Conservation (phyloP, 1,284 basidiomycete genomes). For the Melampsora abietis-canadensis region DNA sequence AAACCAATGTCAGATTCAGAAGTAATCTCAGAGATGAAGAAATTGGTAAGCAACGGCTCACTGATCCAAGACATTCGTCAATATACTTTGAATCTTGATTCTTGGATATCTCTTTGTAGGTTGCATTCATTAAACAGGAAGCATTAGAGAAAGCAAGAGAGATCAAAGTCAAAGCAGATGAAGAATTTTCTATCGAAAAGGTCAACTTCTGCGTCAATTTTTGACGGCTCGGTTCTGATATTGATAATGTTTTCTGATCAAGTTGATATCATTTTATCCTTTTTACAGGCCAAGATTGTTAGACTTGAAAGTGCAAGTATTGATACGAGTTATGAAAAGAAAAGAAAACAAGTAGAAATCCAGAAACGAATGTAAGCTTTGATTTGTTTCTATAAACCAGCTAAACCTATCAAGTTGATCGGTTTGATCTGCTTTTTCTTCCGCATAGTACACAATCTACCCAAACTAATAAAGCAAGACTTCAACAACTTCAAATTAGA, state of each 20-base stretch:
- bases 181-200: slow-evolving; percentile 97
- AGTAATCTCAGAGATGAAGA: slow-evolving; percentile 43
- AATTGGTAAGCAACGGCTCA: slow-evolving; percentile 10
- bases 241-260: neutral
- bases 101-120: slow-evolving; percentile 58
- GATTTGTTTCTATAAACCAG: neutral
- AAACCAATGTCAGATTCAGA: slow-evolving; percentile 44
- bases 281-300: slow-evolving; percentile 79
- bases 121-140: slow-evolving; percentile 94
- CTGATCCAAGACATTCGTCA: neutral
- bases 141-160: slow-evolving; percentile 94
- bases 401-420: too few species aligned
- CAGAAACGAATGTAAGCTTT: slow-evolving; percentile 83
- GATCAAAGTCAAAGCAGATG: slow-evolving; percentile 91
- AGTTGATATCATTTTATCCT: neutral
- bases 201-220: slow-evolving; percentile 55
- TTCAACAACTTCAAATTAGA: slow-evolving; percentile 82
- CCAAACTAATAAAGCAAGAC: slow-evolving; percentile 89
- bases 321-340: slow-evolving; percentile 88
- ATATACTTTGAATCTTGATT: neutral
- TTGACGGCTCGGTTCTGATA: neutral
- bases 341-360: slow-evolving; percentile 82
- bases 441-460: slow-evolving; percentile 80
- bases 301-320: slow-evolving; percentile 89
- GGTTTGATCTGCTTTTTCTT: neutral